Conservation (phyloP, 768 basidiomycete genomes). For the Rhodotorula graminis region DNA sequence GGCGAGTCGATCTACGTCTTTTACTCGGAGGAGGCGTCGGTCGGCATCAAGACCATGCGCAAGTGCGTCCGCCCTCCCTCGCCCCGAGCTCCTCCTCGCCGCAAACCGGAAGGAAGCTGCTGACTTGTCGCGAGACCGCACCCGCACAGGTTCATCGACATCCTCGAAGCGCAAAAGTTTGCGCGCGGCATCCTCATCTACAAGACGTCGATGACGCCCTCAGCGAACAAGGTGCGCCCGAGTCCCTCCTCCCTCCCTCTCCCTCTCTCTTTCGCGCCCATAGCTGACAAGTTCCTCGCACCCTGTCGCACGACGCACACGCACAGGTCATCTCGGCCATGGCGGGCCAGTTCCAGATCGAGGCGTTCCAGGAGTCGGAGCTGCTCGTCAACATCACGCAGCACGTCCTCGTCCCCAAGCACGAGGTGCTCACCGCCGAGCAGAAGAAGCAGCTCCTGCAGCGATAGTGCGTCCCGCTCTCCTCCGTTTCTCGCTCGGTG, state of each 20-base stretch:
- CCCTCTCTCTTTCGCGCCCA: too few species aligned
- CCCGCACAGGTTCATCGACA: slow-evolving; percentile 66
- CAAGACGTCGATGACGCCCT: slow-evolving; percentile 92
- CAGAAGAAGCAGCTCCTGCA: slow-evolving; percentile 81
- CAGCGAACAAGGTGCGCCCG: slow-evolving; percentile 83
- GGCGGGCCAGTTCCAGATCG: slow-evolving; percentile 76
- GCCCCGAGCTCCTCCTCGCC: not conserved
- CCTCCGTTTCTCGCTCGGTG: not conserved
- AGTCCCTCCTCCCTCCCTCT: not conserved
- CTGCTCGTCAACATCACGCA: slow-evolving; percentile 95
- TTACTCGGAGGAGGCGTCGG: slow-evolving; percentile 89
- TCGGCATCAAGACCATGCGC: slow-evolving; percentile 95
- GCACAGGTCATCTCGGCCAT: slow-evolving; percentile 83
- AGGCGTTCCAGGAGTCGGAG: slow-evolving; percentile 95
- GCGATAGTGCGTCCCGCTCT: slow-evolving; percentile 70
- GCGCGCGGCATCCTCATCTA: slow-evolving; percentile 90
- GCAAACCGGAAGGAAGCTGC: too few species aligned
- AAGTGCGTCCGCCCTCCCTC: slow-evolving; percentile 58
- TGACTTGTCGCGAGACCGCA: too few species aligned
- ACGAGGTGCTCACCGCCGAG: slow-evolving; percentile 76
- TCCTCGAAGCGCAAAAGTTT: slow-evolving; percentile 86
- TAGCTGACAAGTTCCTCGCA: not conserved
- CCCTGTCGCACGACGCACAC: not conserved
- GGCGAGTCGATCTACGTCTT: slow-evolving; percentile 79
- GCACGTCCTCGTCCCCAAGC: slow-evolving; percentile 88